Evolutionary conservation across 2,329 filamentous ascomycete genomes (phyloP).

Genomic region (Cladobotryum mycophilum): DNA sequence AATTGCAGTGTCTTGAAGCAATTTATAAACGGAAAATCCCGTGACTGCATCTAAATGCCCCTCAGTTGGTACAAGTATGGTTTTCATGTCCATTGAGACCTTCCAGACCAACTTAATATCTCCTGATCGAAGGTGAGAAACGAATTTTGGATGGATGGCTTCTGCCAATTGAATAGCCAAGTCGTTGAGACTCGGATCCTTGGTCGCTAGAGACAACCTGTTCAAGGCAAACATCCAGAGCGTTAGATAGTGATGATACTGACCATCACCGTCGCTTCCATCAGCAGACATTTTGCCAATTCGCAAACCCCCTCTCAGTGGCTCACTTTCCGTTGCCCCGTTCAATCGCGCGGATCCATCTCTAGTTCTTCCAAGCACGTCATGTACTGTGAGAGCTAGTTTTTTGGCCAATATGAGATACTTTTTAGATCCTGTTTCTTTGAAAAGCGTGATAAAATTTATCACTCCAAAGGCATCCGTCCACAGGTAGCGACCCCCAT

Average conservation of each 20-base stretch:
- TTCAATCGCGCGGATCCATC: constrained; percentile 41
- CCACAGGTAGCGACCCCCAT: constrained; percentile 55
- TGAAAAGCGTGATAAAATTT: constrained; percentile 50
- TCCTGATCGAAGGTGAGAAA: constrained; percentile 21
- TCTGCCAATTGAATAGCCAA: constrained; percentile 46
- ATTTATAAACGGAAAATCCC: constrained; percentile 44
- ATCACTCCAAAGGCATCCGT: constrained; percentile 55
- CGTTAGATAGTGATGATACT: constrained; percentile 57
- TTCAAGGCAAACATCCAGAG: constrained; percentile 59
- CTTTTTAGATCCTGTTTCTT: constrained; percentile 26
- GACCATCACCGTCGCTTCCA: constrained; percentile 49
- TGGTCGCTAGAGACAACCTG: constrained; percentile 42
- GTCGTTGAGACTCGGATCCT: constrained; percentile 40
- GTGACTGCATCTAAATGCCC: constrained; percentile 52
- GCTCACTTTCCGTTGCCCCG: constrained; percentile 44
- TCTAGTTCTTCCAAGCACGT: constrained; percentile 45
- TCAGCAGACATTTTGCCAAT: constrained; percentile 48
- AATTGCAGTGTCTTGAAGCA: constrained; percentile 39
- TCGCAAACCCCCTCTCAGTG: constrained; percentile 48
- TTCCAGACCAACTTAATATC: constrained; percentile 48
- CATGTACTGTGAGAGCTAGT: constrained; percentile 46
- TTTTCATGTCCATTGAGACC: constrained; percentile 42
- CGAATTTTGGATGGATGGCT: constrained; percentile 48
- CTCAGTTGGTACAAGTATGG: constrained; percentile 42
- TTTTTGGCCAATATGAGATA: constrained; percentile 45